phyloP scores from a whole-genome alignment of 192 early-diverging fungal species.

The Podochytrium sp. region DNA sequence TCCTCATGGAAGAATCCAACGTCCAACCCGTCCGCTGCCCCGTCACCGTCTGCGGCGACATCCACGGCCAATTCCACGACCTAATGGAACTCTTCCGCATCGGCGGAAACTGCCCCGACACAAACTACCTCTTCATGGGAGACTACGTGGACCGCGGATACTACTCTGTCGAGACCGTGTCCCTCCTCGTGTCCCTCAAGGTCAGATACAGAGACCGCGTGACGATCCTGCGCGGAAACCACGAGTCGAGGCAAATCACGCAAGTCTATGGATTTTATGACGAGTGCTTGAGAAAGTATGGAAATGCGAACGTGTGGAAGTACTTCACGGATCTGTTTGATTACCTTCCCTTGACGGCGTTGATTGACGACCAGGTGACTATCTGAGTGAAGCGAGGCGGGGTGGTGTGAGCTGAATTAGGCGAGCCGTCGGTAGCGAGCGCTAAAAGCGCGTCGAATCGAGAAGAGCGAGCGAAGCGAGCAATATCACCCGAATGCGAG shows the following conservation, averaged over 20 bases:
- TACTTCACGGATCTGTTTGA: conserved; percentile 99
- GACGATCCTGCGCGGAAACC: conserved; percentile 91
- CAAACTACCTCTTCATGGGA: conserved; percentile 98
- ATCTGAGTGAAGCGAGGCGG: too few relatives aligned
- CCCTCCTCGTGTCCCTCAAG: conserved; percentile 93
- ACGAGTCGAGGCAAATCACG: conserved; percentile 93
- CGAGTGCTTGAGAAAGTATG: conserved; percentile 95
- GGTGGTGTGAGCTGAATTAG: too few relatives aligned
- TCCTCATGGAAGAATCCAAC: conserved; percentile 94
- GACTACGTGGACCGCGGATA: conserved; percentile 97
- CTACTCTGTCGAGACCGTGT: conserved; percentile 96
- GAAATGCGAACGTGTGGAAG: conserved; percentile 94
- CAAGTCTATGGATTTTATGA: conserved; percentile 99
- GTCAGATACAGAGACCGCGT: conserved; percentile 94
- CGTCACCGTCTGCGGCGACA: conserved; percentile 97
- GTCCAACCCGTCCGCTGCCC: conserved; percentile 95
- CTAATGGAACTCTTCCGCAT: conserved; percentile 91
- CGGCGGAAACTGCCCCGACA: conserved; percentile 94
- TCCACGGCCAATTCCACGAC: conserved; percentile 98
- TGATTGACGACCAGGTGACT: conserved; percentile 83
- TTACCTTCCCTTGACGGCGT: conserved; percentile 90
- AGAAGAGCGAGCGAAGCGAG: too few relatives aligned
- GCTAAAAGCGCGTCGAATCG: too few relatives aligned
- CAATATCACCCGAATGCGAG: too few relatives aligned
- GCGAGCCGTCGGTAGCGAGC: too few relatives aligned